Conservation (phyloP, 208 protist genomes). For the Acanthamoeba sp. region DNA sequence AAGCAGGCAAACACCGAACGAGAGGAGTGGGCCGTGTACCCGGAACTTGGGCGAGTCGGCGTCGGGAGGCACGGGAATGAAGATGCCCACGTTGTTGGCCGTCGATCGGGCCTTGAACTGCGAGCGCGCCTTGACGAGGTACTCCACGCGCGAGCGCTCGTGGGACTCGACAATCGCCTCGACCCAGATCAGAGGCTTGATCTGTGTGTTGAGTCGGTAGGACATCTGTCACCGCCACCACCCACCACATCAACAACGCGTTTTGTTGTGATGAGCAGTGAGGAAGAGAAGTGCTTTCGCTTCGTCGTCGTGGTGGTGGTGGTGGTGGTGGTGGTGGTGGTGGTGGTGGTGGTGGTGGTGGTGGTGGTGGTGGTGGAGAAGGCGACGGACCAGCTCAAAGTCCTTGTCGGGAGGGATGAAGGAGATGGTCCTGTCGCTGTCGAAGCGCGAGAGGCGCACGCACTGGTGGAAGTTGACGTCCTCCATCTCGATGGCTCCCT, state of each 20-base stretch:
- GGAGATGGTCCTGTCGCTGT: conserved; percentile 93
- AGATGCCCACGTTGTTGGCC: conserved; percentile 98
- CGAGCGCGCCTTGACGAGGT: conserved; percentile 94
- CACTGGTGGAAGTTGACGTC: conserved; percentile 97
- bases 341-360: no score
- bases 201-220: conserved; percentile 93
- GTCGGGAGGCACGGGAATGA: conserved; percentile 98
- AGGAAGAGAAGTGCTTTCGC: no score
- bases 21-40: background rate
- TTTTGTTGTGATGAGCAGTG: no score
- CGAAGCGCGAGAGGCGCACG: conserved; percentile 94
- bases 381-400: conserved; percentile 92
- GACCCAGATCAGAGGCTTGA: conserved; percentile 94
- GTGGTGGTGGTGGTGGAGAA: no score
- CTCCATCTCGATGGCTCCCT: conserved; percentile 93
- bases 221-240: conserved; percentile 87
- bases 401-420: conserved; percentile 96
- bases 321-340: no score
- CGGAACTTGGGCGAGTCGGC: conserved; percentile 97
- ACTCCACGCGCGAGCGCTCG: conserved; percentile 95
- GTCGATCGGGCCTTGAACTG: conserved; percentile 95
- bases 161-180: conserved; percentile 93
- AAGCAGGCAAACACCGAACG: background rate
- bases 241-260: background rate
- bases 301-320: no score